Evolutionary conservation across 345 rosid species (phyloP), one percentile per base, ranked within the genome.

Genomic region (Combretum micranthum): DNA sequence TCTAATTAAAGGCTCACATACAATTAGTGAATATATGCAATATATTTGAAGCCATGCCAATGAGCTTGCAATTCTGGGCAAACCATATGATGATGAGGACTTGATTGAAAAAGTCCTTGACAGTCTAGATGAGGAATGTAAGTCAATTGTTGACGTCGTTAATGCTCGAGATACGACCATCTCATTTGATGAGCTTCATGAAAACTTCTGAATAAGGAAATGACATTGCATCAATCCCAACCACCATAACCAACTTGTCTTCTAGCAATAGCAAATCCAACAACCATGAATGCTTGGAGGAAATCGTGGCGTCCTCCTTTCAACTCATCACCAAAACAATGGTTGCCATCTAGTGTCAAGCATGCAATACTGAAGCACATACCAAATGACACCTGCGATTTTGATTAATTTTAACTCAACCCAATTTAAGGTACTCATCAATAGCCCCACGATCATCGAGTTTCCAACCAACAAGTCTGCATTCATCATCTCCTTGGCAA

Each of bases 31-130:
- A n/a, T n/a, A n/a, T n/a, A n/a, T n/a, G n/a, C n/a, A n/a, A n/a
- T n/a, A n/a, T n/a, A n/a, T n/a, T n/a, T n/a, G n/a, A n/a, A n/a
- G n/a, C n/a, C n/a, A n/a, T n/a, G n/a, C n/a, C n/a, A n/a, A n/a
- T n/a, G n/a, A n/a, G n/a, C n/a, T n/a, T n/a, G n/a, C n/a, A n/a
- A n/a, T n/a, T n/a, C n/a, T n/a, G n/a, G n/a, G n/a, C n/a, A n/a
- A n/a, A n/a, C n/a, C n/a, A n/a, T n/a, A n/a, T n/a, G n/a, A n/a
- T n/a, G n/a, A n/a, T n/a, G n/a, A n/a, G n/a, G n/a, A n/a, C 5
- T 65, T 45, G 11, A 4, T 57, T 5, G 50, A 71, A 20, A 20
- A n/a, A 1, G 21, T 55, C 0, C 22, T 71, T 1, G 68, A 54
- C 4, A 46, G 55, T 0, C 55, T 69, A 0, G 43, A 15, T 0